Evolutionary conservation across 768 basidiomycete species (phyloP).

Genomic region (Hirschioporus abietinus): DNA sequence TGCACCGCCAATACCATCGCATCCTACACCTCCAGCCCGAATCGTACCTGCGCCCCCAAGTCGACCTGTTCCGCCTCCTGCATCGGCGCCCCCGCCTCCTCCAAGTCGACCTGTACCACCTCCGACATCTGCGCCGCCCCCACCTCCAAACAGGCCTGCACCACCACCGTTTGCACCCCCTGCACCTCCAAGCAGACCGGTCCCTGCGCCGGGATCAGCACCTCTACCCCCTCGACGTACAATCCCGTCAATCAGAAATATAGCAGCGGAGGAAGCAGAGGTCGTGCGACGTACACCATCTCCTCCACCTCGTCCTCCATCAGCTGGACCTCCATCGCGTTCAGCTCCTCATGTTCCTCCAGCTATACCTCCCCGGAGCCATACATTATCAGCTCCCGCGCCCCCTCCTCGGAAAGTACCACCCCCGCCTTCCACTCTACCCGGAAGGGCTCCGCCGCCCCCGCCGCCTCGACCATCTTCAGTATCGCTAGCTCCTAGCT

Average conservation of each 20-base stretch:
- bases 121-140: conserved; percentile 31
- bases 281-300: conserved; percentile 22
- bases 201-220: conserved; percentile 13
- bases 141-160: conserved; percentile 20
- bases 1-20: conserved; percentile 9
- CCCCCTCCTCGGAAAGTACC: conserved; percentile 29
- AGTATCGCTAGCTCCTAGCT: conserved; percentile 13
- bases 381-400: conserved; percentile 16
- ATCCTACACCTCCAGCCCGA: conserved; percentile 11
- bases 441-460: conserved; percentile 34
- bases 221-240: conserved; percentile 12
- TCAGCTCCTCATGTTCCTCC: conserved; percentile 10
- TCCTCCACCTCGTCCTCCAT: conserved; percentile 25
- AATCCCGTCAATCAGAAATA: conserved; percentile 3
- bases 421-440: conserved; percentile 29
- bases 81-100: conserved; percentile 34
- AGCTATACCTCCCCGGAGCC: conserved; percentile 25
- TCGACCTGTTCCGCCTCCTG: conserved; percentile 22
- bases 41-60: conserved; percentile 8
- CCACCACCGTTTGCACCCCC: conserved; percentile 20
- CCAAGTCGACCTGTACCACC: conserved; percentile 35
- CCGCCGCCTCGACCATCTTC: conserved; percentile 38
- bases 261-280: neutral
- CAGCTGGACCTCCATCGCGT: conserved; percentile 22
- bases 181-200: conserved; percentile 14